Evolutionary conservation across 2,329 filamentous ascomycete genomes (phyloP).

Genomic region (Xylaria arbuscula): DNA sequence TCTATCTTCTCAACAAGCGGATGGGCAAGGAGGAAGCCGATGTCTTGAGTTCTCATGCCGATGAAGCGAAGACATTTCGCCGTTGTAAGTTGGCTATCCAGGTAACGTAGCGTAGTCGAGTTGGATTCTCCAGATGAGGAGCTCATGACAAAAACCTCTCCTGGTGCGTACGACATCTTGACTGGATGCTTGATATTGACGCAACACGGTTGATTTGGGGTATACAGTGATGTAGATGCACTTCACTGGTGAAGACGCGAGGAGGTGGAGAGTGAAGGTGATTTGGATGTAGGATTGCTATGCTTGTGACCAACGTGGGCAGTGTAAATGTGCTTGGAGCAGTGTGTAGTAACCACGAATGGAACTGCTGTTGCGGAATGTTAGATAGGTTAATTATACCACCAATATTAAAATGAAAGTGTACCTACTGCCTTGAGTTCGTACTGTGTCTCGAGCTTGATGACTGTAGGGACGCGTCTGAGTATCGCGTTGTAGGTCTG

Average conservation of each 20-base stretch:
- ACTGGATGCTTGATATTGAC: not conserved
- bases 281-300: not conserved
- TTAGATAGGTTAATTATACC: not conserved
- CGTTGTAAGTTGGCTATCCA: not conserved
- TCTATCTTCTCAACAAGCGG: not conserved
- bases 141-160: not conserved
- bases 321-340: not conserved
- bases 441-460: not conserved
- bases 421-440: not conserved
- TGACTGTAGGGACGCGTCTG: not conserved
- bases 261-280: not conserved
- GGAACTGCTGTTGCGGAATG: not conserved
- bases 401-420: not conserved
- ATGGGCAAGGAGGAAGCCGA: not conserved
- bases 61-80: not conserved
- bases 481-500: not conserved
- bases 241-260: not conserved
- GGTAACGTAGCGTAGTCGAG: too few relatives aligned
- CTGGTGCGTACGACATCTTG: not conserved
- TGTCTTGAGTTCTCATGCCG: fast-evolving
- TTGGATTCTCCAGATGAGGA: not conserved
- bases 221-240: not conserved
- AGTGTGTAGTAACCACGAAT: not conserved
- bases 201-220: not conserved
- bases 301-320: not conserved